Conservation (phyloP, 176 grass and related monocot genomes). For the Phragmites australis region DNA sequence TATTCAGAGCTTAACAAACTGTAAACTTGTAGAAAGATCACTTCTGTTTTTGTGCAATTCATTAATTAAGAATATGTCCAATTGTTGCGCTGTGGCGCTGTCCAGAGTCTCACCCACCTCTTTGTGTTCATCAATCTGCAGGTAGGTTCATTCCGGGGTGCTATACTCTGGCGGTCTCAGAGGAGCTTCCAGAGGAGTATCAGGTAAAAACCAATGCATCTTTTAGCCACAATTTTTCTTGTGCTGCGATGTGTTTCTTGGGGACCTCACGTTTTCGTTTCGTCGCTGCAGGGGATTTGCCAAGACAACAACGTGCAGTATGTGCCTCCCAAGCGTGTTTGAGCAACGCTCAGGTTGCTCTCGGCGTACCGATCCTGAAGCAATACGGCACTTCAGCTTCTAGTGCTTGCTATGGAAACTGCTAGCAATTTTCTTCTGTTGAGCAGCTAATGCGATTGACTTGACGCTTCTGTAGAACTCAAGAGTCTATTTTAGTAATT, state of each 20-base stretch:
- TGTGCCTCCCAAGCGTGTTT: conserved; percentile 71
- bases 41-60: conserved; percentile 1
- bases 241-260: not conserved
- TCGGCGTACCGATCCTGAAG: not conserved
- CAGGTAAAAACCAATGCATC: conserved; percentile 41
- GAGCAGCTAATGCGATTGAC: not conserved
- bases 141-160: conserved; percentile 95
- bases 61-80: not conserved
- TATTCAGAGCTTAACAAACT: not conserved
- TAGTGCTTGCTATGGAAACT: not conserved
- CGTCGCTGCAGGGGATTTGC: conserved; percentile 61
- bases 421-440: not conserved
- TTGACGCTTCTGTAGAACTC: no score
- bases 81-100: not conserved
- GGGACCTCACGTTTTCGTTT: conserved; percentile 14
- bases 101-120: no score
- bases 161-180: conserved; percentile 87
- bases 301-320: conserved; percentile 82
- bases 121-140: conserved; percentile 27
- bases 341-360: not conserved
- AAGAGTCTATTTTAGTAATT: no score
- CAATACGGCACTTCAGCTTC: not conserved
- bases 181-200: conserved; percentile 97
- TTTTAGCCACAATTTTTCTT: not conserved
- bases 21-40: not conserved